phyloP scores from a whole-genome alignment of 768 basidiomycete species.

The Inosperma sp. region DNA sequence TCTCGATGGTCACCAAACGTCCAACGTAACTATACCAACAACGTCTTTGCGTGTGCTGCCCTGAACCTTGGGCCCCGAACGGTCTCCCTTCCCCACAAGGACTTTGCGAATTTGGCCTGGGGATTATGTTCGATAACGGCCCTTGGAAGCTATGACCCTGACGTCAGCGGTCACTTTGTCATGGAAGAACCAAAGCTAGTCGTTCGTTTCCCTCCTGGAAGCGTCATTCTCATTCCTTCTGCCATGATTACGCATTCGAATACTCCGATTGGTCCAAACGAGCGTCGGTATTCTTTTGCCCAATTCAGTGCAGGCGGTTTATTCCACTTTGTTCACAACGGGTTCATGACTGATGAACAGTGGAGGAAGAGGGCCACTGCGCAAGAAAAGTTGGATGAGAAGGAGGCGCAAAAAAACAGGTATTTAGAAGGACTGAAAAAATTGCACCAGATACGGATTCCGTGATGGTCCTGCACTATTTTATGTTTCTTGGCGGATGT shows the following conservation, averaged over 20 bases:
- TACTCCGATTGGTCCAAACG: neutral
- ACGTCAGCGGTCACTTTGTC: neutral
- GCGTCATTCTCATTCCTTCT: neutral
- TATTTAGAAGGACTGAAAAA: too few species aligned
- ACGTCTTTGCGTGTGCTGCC: neutral
- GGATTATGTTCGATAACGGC: neutral
- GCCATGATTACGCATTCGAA: neutral
- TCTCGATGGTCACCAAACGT: too few species aligned
- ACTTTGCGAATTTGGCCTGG: neutral
- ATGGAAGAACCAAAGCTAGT: neutral
- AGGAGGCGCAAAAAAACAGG: too few species aligned
- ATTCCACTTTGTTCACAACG: constrained; percentile 2
- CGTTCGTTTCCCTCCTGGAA: neutral
- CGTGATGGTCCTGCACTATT: too few species aligned
- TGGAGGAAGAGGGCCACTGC: too few species aligned
- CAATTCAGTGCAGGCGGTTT: constrained; percentile 5
- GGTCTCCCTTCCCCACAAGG: neutral
- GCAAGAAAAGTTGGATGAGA: too few species aligned
- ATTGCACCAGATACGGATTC: too few species aligned
- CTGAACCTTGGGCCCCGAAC: neutral
- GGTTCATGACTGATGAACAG: neutral
- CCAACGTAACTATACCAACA: neutral
- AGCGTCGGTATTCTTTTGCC: neutral
- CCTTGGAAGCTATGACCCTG: neutral
- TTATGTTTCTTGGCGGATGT: too few species aligned